Percentiles rank a stretch among this genome's conserved stretches.
These are phyloP conservation scores for Mycena sanguinolenta DNA, from an alignment of 768 basidiomycete species.

Conservation along the genomic window DNA sequence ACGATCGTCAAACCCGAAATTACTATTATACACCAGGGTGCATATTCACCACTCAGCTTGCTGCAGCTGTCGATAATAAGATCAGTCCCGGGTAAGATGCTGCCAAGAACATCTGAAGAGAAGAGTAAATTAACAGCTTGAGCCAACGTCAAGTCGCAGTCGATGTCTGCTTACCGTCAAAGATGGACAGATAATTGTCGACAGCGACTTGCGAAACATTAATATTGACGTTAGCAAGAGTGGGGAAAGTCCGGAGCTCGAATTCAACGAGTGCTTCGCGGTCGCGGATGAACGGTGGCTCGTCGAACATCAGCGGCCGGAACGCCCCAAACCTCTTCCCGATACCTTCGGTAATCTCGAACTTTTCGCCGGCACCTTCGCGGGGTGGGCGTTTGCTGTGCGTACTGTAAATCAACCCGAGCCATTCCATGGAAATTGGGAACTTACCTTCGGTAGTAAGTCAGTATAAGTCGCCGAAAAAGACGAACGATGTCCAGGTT, in stretches of 20 bases:
- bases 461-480: not conserved
- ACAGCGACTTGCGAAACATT: no score
- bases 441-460: not conserved
- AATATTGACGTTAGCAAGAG: no score
- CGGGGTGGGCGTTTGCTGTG: not conserved
- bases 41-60: not conserved
- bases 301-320: not conserved
- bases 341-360: slow-evolving; percentile 6
- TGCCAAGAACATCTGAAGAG: not conserved
- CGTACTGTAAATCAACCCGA: not conserved
- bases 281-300: not conserved
- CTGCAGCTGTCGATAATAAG: not conserved
- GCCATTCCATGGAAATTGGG: not conserved
- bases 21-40: no score
- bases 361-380: not conserved
- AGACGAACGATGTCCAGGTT: not conserved
- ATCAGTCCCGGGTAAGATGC: not conserved
- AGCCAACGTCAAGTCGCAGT: no score
- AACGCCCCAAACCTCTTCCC: slow-evolving; percentile 3
- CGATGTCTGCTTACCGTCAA: not conserved
- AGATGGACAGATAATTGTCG: not conserved
- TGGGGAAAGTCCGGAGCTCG: not conserved
- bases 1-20: not conserved
- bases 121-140: not conserved
- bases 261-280: not conserved